Evolutionary conservation across 2,329 filamentous ascomycete species (phyloP), one percentile per base, ranked within the genome.

Genomic region (Rhynchosporium graminicola): DNA sequence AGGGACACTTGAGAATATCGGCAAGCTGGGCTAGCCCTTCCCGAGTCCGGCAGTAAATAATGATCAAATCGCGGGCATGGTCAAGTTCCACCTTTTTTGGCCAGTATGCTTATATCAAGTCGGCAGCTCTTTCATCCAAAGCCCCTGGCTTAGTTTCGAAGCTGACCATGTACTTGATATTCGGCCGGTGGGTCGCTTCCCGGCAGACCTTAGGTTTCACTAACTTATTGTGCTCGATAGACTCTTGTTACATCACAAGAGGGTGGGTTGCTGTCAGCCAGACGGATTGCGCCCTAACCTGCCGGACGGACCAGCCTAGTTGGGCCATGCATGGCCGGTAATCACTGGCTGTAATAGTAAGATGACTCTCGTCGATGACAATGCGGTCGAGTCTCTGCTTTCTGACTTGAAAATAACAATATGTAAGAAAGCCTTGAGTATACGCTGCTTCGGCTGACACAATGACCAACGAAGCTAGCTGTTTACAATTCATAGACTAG

Each of bases 191-290:
- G 3, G 50, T 68, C 29, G 54, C 64, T 51, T 66, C 57, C 26
- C 56, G 46, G 36, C 65, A 61, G 36, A 67, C 63, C 38, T 42
- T 50, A 5, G 52, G 61, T 33, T 60, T 55, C 9, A 66, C 64
- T 12, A 67, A 54, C 43, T 66, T 64, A 50, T 67, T 66, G 36
- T 66, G 50, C 59, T 62, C 20, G 29, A 64, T 59, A 57, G 63
- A 66, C 26, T 60, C 36, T 15, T 64, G 43, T 60, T 67, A n/a
- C 20, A 67, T 63, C 10, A 57, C 29, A n/a, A 13, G 56, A 45
- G 48, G 56, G 13, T 65, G 56, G 7, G 47, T 67, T 38, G 45
- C 57, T 29, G 33, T 67, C 12, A 67, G 52, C 60, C n/a, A 67
- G 26, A 67, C 47, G 4, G 31, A 64, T 42, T 67, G 40, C 9